Conservation (phyloP, 352 stramenopile genomes). For the Phytophthora idaei region DNA sequence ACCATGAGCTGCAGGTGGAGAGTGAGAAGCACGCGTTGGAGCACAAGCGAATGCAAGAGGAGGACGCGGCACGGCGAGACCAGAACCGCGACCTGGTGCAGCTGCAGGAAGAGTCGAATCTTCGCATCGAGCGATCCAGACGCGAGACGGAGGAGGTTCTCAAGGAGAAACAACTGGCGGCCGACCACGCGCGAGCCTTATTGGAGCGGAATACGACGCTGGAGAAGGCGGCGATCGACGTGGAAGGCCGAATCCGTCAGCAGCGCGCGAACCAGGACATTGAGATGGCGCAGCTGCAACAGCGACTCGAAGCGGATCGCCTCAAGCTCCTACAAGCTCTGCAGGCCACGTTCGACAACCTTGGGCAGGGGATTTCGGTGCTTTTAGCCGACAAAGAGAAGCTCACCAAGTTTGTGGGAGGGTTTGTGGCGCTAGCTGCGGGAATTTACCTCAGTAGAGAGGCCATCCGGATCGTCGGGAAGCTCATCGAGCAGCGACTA, state of each 20-base stretch:
- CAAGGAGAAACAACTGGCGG: slow-evolving; percentile 56
- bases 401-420: slow-evolving; percentile 61
- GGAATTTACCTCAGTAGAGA: slow-evolving; percentile 74
- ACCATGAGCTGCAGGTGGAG: slow-evolving; percentile 58
- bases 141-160: slow-evolving; percentile 68
- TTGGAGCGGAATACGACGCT: slow-evolving; percentile 70
- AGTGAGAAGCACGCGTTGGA: slow-evolving; percentile 57
- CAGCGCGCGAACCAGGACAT: slow-evolving; percentile 77
- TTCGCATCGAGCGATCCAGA: slow-evolving; percentile 59
- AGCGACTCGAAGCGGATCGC: slow-evolving; percentile 66
- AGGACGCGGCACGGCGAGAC: slow-evolving; percentile 44
- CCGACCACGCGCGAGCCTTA: slow-evolving; percentile 52
- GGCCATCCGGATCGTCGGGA: slow-evolving; percentile 57
- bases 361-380: slow-evolving; percentile 58
- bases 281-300: slow-evolving; percentile 65
- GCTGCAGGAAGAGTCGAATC: slow-evolving; percentile 64
- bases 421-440: slow-evolving; percentile 58
- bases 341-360: slow-evolving; percentile 71
- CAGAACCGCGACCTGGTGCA: slow-evolving; percentile 68
- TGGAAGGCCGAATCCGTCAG: slow-evolving; percentile 70
- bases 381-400: slow-evolving; percentile 68
- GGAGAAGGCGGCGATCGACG: slow-evolving; percentile 64
- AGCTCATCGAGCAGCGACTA: slow-evolving; percentile 66
- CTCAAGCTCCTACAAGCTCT: slow-evolving; percentile 70
- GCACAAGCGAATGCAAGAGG: slow-evolving; percentile 48